Evolutionary conservation across 2,329 filamentous ascomycete species (phyloP).

Genomic region (Bretziella fagacearum): DNA sequence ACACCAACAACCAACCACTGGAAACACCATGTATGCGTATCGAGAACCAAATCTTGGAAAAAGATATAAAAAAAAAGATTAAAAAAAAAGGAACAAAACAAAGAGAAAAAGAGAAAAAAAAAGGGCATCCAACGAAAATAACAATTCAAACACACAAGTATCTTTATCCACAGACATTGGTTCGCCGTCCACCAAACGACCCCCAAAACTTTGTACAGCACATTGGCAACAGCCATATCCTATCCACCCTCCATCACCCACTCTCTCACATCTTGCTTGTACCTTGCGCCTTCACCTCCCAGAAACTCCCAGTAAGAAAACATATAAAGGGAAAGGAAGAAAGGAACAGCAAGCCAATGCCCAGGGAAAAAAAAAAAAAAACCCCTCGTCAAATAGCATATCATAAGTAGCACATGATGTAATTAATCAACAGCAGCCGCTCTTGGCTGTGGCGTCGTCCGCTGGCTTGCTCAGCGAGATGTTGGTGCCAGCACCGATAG

Average conservation of each 20-base stretch:
- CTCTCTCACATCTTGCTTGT: slow-evolving; percentile 1
- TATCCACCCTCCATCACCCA: no score
- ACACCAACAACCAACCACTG: no score
- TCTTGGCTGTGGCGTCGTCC: slow-evolving; percentile 58
- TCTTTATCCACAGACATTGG: slow-evolving; percentile 7
- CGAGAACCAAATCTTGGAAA: no score
- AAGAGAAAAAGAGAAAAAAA: not conserved
- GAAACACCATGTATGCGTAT: no score
- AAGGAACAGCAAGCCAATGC: slow-evolving; percentile 2
- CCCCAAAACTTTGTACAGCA: not conserved
- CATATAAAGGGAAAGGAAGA: slow-evolving; percentile 1
- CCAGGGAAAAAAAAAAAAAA: slow-evolving; percentile 7
- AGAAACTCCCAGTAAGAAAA: slow-evolving; percentile 1
- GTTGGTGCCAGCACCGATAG: slow-evolving; percentile 62
- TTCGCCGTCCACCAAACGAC: slow-evolving; percentile 4
- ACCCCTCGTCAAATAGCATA: slow-evolving; percentile 8
- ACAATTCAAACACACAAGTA: slow-evolving; percentile 6
- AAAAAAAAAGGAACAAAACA: not conserved
- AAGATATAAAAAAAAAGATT: no score
- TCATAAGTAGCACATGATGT: slow-evolving; percentile 13
- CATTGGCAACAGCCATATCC: not conserved
- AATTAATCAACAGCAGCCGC: slow-evolving; percentile 53
- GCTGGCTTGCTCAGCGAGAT: slow-evolving; percentile 77
- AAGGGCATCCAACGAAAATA: slow-evolving; percentile 3
- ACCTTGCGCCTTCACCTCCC: slow-evolving; percentile 1